Percentiles rank a stretch among this genome's conserved stretches.
These are phyloP conservation scores for Omphalotus olearius DNA, from an alignment of 1,284 basidiomycete species.

Conservation along the genomic window DNA sequence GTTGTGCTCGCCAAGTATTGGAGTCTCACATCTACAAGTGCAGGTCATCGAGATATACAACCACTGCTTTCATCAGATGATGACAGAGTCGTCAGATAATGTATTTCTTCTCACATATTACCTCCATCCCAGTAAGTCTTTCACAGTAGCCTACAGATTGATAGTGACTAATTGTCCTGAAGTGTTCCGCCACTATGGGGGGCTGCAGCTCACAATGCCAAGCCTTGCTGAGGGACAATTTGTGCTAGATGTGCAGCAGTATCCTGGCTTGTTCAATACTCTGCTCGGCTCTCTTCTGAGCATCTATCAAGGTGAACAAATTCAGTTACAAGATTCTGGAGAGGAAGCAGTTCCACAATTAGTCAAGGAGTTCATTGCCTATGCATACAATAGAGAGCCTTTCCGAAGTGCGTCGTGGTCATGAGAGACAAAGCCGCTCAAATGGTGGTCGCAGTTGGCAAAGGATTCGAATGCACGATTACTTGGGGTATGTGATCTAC, in stretches of 20 bases:
- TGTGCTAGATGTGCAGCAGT: conserved; percentile 1
- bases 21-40: no score
- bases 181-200: conserved; percentile 19
- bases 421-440: background rate
- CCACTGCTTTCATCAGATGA: conserved; percentile 23
- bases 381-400: no score
- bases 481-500: background rate
- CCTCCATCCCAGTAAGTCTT: conserved; percentile 20
- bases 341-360: background rate
- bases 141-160: background rate
- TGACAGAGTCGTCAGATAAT: conserved; percentile 22
- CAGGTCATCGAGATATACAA: conserved; percentile 19
- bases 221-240: conserved; percentile 12
- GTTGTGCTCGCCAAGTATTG: background rate
- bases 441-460: background rate
- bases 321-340: no score
- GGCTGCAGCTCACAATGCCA: conserved; percentile 20
- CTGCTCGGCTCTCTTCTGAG: no score
- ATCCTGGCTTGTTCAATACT: conserved; percentile 12
- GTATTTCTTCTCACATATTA: conserved; percentile 24
- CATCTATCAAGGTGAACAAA: no score
- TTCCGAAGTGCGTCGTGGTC: background rate
- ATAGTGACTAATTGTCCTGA: background rate
- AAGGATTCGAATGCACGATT: background rate
- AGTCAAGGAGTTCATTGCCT: background rate